Base-by-base conservation (phyloP, 2,329 filamentous ascomycete genomes). In the Clathrospora elynae region DNA sequence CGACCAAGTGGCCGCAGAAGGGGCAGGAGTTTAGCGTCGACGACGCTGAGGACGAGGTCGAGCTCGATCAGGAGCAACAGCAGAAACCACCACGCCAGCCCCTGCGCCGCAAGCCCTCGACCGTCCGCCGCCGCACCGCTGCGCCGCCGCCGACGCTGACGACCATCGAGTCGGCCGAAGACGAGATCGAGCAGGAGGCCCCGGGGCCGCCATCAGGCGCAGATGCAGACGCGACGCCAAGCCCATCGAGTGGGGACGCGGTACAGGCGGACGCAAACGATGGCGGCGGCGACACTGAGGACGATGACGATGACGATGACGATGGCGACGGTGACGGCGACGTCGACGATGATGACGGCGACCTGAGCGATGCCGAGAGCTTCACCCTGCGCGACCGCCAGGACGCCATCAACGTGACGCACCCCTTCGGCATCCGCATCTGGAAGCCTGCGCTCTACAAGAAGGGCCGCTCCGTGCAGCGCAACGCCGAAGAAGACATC, bases 391-490 rank as follows among this genome's bases (percentile, higher is more conserved):
- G 95, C 70, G 93, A 99, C 70, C 84, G 93, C 42, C 93, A 99
- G 72, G 85, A 96, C 68, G 93, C 93, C 54, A 99, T 99, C 77
- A 99, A 99, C 73, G 87, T 96, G 70, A 99, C 93, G 0, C 93
- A 99, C 77, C 93, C 93, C 0, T 99, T 99, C 62, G 93, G 93
- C 77, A 97, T 99, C 67, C 85, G 95, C 68, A 89, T 99, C 52
- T 99, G 93, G 93, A 99, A 99, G 71, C 93, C 93, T 29, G 95
- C 93, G 1, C 72, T 99, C 51, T 99, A 99, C 80, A 99, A 99
- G 74, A 99, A 99, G 72, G 86, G 87, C 60, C 85, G 93, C 42
- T 99, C 93, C 1, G 95, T 99, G 24, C 90, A 97, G 69, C 93
- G 95, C 71, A 95, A 86, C 32, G 93, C 93, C 5, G 92, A 97